Evolutionary conservation across 2,329 filamentous ascomycete species (phyloP), one percentile per base, ranked within the genome.

Genomic region (Bipolaris gigantea): DNA sequence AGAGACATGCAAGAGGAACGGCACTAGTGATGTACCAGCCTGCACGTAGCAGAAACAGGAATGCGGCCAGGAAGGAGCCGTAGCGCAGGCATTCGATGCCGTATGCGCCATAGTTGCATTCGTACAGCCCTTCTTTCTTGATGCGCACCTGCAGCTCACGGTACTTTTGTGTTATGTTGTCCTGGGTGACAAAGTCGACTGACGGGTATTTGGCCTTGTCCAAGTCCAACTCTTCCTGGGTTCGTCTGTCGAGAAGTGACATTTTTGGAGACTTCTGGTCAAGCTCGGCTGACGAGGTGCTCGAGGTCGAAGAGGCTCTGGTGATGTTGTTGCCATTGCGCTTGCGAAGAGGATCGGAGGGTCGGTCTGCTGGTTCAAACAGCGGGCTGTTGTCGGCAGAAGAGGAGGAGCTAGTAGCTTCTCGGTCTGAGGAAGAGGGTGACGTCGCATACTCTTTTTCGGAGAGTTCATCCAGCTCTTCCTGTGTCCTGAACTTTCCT

Each of bases 31-130:
- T 67, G 60, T 78, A 81, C 73, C 76, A 79, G 30, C 74, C 75
- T 7, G 63, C 57, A 13, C 65, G 68, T 15, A 81, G 69, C 33
- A 76, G 70, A 49, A 76, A 70, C 33, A 92, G 74, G 58, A 85
- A 85, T 45, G 86, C 74, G 13, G 74, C 69, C 48, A 89, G 86
- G 25, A 96, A 82, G 15, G 86, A 73, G 1, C 80, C 76, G 71
- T 96, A 97, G 23, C 93, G 88, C 53, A 79, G 76, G 51, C 80
- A 77, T 73, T 99, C 94, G 47, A 89, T 80, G 21, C 83, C 84
- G 67, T 97, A 97, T 3, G 88, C 86, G 33, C 76, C 81, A 74
- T 95, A 96, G 66, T 90, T 89, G 81, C 92, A 97, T 46, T 91
- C 71, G 73, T 91, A 97, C 1, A 97, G 81, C 0, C 89, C 89